phyloP scores from a whole-genome alignment of 163 green algal genomes.

The Chlamydomonas reinhardtii region DNA sequence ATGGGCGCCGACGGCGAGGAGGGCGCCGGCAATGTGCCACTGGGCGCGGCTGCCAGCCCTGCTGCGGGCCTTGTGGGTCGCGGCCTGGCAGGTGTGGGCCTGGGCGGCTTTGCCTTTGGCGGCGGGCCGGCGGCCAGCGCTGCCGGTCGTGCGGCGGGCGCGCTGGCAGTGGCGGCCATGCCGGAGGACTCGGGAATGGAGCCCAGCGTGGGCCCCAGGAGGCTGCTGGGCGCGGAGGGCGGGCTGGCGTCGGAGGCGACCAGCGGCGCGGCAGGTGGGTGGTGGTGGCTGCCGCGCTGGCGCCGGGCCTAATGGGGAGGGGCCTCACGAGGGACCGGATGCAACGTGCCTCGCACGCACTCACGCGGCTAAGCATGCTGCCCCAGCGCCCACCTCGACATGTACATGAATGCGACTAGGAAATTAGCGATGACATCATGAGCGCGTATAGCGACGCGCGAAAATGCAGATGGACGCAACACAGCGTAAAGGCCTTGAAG shows the following conservation, averaged over 20 bases:
- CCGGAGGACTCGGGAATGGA: conserved; percentile 31
- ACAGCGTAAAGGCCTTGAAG: no score
- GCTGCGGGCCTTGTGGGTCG: not conserved
- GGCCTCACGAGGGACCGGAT: no score
- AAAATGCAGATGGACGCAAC: no score
- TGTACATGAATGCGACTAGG: no score
- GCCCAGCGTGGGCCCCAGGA: conserved; percentile 7
- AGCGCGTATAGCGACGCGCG: no score
- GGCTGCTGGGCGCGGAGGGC: not conserved
- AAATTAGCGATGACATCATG: no score
- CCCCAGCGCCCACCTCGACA: no score
- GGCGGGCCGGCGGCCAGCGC: conserved; percentile 26
- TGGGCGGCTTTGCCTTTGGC: conserved; percentile 27
- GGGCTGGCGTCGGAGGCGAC: not conserved
- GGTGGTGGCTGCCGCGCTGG: not conserved
- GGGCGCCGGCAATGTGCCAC: not conserved
- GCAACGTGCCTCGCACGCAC: no score
- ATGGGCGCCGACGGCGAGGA: not conserved
- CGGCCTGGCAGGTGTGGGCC: conserved; percentile 2
- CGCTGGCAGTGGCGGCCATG: not conserved
- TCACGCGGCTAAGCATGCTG: no score
- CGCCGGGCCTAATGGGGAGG: not conserved
- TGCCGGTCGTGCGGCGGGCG: not conserved
- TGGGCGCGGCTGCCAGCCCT: not conserved
- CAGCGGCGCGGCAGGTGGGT: conserved; percentile 32